Base-by-base conservation (phyloP, 2,329 filamentous ascomycete species). In the Tolypocladium guangdongense region DNA sequence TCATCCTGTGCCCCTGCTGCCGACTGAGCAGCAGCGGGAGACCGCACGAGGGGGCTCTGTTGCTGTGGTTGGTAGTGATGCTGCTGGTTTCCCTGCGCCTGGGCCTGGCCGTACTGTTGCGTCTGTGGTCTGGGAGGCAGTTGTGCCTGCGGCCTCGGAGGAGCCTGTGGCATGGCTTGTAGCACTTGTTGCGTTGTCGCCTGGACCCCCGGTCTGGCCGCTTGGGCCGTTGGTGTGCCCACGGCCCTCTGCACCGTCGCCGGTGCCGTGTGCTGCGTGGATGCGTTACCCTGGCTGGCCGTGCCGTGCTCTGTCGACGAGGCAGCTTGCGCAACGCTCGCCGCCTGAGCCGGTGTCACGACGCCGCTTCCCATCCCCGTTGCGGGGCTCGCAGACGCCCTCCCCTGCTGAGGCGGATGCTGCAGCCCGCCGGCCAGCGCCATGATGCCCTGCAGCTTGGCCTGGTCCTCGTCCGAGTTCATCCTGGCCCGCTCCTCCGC, bases 401-500 rank as follows among this genome's bases (percentile, higher is more conserved):
- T 60, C 20, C 60, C 61, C 14, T 47, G 43, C 46, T 66, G 68
- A 3, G 63, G 64, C 7, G 64, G 60, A 57, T 75, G 75, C 52
- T 81, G 76, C 48, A 82, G 59, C 0, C 78, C 77, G 37, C 75
- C 71, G 1, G 76, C 77, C 46, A 83, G 62, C 2, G 77, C 73
- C 71, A 82, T 74, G 53, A 83, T 78, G n/a, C 79, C 79, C 57
- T 82, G 76, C n/a, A 83, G 68, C 56, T 77, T 77, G 8, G 78
- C 79, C 57, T 79, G 76, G 47, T 83, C 80, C 54, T 84, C 81
- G 49, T 81, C 78, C n/a, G 74, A 74, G 54, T 76, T 80, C 58
- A 78, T 66, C 38, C 78, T 75, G 3, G 80, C 80, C 48, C 80
- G 76, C 66, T 85, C 82, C 62, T 86, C 83, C 0, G 82, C 82